phyloP scores from a whole-genome alignment of 805 yeast genomes.

The Wickerhamomyces chaumierensis region DNA sequence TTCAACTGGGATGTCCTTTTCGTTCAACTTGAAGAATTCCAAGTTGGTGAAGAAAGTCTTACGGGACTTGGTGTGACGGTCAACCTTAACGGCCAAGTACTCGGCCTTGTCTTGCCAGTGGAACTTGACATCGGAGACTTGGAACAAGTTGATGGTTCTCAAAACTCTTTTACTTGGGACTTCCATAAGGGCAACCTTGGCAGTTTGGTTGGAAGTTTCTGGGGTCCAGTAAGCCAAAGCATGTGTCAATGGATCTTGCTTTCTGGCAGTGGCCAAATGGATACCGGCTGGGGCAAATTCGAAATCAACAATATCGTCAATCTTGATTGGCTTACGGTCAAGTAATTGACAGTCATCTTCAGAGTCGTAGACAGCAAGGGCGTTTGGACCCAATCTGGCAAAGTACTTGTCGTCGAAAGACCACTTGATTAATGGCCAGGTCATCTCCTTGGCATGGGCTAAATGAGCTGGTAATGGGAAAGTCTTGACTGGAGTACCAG shows the following conservation, averaged over 20 bases:
- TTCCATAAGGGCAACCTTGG: conserved; percentile 85
- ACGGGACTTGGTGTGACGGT: conserved; percentile 91
- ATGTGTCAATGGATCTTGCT: conserved; percentile 43
- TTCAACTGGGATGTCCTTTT: conserved; percentile 89
- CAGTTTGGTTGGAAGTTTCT: conserved; percentile 83
- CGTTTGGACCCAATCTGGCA: conserved; percentile 91
- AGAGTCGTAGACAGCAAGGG: conserved; percentile 82
- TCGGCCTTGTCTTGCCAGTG: conserved; percentile 91
- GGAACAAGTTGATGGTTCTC: conserved; percentile 89
- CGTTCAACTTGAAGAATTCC: conserved; percentile 81
- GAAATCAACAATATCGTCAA: conserved; percentile 80
- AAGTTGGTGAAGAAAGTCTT: conserved; percentile 85
- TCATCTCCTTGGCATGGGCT: conserved; percentile 53
- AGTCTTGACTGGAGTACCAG: conserved; percentile 78
- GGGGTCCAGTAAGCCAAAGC: conserved; percentile 95
- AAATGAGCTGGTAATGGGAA: conserved; percentile 79
- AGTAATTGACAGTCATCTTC: conserved; percentile 62
- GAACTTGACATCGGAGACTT: conserved; percentile 81
- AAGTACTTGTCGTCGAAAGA: conserved; percentile 84
- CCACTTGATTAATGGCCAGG: conserved; percentile 98
- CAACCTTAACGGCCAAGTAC: conserved; percentile 85
- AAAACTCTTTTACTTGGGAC: conserved; percentile 73
- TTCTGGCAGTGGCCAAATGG: conserved; percentile 44
- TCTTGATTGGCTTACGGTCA: conserved; percentile 76
- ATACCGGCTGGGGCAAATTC: conserved; percentile 92